These are phyloP conservation scores for Spergularia marina DNA, from an alignment of 148 eudicot genomes.

Conservation along the genomic window DNA sequence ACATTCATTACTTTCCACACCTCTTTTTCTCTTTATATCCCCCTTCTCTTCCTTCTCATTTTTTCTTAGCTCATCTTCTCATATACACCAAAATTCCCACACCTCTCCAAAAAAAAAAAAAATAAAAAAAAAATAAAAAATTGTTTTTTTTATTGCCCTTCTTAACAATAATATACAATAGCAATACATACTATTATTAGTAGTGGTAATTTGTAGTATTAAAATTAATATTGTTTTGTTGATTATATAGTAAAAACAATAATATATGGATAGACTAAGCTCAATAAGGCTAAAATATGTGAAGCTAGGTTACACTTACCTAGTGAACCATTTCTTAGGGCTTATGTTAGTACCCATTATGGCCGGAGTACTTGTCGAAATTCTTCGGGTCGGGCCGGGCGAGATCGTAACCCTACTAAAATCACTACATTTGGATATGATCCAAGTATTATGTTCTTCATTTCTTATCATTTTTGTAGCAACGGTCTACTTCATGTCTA, in stretches of 20 bases:
- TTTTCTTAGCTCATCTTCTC: neutral
- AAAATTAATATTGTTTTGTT: too few species aligned
- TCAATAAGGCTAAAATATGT: slow-evolving; percentile 59
- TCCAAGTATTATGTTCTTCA: slow-evolving; percentile 45
- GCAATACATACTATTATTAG: neutral
- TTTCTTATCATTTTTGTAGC: slow-evolving; percentile 19
- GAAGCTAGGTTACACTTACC: slow-evolving; percentile 66
- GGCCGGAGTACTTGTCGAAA: slow-evolving; percentile 29
- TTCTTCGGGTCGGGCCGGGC: slow-evolving; percentile 44
- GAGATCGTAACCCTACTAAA: slow-evolving; percentile 26
- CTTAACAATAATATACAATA: neutral
- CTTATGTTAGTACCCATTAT: slow-evolving; percentile 48
- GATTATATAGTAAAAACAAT: neutral
- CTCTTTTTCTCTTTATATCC: slow-evolving; percentile 25
- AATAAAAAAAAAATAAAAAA: neutral
- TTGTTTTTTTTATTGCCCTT: neutral
- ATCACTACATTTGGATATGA: slow-evolving; percentile 37
- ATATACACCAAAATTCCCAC: neutral
- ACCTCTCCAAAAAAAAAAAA: neutral
- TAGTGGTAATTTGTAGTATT: too few species aligned
- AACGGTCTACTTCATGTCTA: slow-evolving; percentile 35
- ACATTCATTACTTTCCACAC: slow-evolving; percentile 39
- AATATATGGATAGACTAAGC: neutral
- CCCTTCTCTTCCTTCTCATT: slow-evolving; percentile 8
- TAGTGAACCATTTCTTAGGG: slow-evolving; percentile 58